phyloP scores from a whole-genome alignment of 148 eudicot genomes.

The Camellia japonica region DNA sequence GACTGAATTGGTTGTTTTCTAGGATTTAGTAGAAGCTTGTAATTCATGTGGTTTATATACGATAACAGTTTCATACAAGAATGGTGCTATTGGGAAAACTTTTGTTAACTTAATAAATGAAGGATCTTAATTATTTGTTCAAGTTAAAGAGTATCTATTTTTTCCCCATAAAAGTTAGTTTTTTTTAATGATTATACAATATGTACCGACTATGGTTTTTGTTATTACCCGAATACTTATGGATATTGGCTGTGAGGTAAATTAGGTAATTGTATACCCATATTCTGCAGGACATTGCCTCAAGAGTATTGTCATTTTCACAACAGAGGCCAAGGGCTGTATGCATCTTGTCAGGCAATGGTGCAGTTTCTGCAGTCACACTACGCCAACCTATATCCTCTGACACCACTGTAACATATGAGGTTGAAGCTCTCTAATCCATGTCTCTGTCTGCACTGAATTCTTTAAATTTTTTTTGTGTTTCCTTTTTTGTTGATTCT shows the following conservation, averaged over 20 bases:
- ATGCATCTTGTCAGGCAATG: conserved; percentile 79
- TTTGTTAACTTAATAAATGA: neutral
- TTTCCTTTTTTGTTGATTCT: neutral
- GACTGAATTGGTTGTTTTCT: neutral
- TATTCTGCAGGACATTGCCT: conserved; percentile 68
- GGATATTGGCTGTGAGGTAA: neutral
- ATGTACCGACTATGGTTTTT: neutral
- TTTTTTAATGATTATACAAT: neutral
- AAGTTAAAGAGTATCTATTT: neutral
- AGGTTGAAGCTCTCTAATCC: conserved; percentile 39
- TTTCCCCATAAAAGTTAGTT: neutral
- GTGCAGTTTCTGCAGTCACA: conserved; percentile 76
- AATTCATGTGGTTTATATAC: neutral
- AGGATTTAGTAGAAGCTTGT: neutral
- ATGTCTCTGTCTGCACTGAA: neutral
- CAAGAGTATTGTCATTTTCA: conserved; percentile 68
- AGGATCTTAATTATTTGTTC: neutral
- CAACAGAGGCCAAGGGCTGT: conserved; percentile 89
- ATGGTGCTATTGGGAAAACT: neutral
- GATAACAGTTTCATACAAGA: neutral
- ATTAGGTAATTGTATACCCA: neutral
- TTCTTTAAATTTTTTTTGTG: neutral
- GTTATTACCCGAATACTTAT: neutral
- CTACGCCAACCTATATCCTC: conserved; percentile 59
- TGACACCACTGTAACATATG: conserved; percentile 58